Evolutionary conservation across 441 rosid species (phyloP), one percentile per base, ranked within the genome.

Genomic region (Adansonia rubrostipa): DNA sequence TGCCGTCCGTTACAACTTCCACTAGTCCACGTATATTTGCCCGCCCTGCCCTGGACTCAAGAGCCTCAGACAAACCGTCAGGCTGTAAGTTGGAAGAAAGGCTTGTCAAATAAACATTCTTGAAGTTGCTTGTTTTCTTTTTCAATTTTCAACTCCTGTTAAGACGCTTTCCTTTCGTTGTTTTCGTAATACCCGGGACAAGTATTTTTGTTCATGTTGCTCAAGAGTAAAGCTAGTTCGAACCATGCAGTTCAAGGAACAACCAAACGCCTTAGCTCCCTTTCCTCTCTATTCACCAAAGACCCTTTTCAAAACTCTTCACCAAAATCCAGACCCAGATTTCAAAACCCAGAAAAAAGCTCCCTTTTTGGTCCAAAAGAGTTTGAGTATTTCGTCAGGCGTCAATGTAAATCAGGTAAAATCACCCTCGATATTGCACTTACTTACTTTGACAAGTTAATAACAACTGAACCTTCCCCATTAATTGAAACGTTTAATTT

Each of bases 341-440:
- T 51, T n/a, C 14, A 51, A 28, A 54, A 54, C 75, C 75, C 63
- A 54, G 48, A 54, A 71, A 53, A 53, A 9, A 1, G 24, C 14
- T 47, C 4, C 48, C 54, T 58, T 42, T 73, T 20, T 51, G 48
- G 36, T 45, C 66, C 76, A 10, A 75, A 51, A 20, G 20, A 19
- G 20, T 65, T 80, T 11, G 72, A 80, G 70, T 62, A 11, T 56
- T 61, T 64, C 19, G 77, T 83, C 19, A 60, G 66, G 77, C 68
- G 22, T n/a, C 67, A 77, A 22, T 83, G 81, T 53, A 77, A 71
- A 62, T 80, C 71, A 74, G 83, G 80, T 62, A 57, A 71, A 60
- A 51, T 74, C 81, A 62, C 13, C 53, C 79, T 74, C 56, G 36
- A 44, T n/a, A 13, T 50, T 3, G 73, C 79, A 36, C 62, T 20